These are phyloP conservation scores for Hypoxylon fuscum DNA, from an alignment of 495 filamentous ascomycete genomes.

Conservation along the genomic window DNA sequence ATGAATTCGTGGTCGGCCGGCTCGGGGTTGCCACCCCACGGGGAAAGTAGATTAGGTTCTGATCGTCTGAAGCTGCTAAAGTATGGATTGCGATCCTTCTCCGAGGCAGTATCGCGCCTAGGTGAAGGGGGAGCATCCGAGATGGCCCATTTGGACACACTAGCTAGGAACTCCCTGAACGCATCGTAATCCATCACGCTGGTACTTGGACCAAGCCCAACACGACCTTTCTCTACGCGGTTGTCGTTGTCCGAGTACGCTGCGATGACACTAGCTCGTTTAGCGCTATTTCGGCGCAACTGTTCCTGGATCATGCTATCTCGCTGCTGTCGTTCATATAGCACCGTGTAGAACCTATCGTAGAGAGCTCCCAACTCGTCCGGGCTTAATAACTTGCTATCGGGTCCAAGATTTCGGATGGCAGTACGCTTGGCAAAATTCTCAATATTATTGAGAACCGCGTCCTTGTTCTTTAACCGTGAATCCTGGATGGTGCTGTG, in stretches of 20 bases:
- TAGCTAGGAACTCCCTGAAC: conserved; percentile 91
- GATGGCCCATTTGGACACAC: conserved; percentile 89
- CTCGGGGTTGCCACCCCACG: conserved; percentile 79
- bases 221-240: conserved; percentile 76
- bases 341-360: conserved; percentile 87
- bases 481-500: conserved; percentile 90
- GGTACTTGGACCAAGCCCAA: conserved; percentile 86
- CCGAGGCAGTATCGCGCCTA: conserved; percentile 61
- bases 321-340: conserved; percentile 90
- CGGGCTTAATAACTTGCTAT: conserved; percentile 85
- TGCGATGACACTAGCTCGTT: conserved; percentile 63
- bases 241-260: conserved; percentile 52
- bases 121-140: conserved; percentile 72
- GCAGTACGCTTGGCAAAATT: conserved; percentile 96
- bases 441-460: conserved; percentile 89
- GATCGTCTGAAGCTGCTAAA: conserved; percentile 55
- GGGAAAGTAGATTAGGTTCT: conserved; percentile 61
- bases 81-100: conserved; percentile 63
- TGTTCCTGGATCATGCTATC: conserved; percentile 79
- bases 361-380: conserved; percentile 90
- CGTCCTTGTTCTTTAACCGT: conserved; percentile 89
- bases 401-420: conserved; percentile 93
- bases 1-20: conserved; percentile 97
- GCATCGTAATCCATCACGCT: conserved; percentile 96
- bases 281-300: conserved; percentile 67